Evolutionary conservation across 2,329 filamentous ascomycete genomes (phyloP), one percentile per base, ranked within the genome.

Genomic region (Tolypocladium cylindrosporum): DNA sequence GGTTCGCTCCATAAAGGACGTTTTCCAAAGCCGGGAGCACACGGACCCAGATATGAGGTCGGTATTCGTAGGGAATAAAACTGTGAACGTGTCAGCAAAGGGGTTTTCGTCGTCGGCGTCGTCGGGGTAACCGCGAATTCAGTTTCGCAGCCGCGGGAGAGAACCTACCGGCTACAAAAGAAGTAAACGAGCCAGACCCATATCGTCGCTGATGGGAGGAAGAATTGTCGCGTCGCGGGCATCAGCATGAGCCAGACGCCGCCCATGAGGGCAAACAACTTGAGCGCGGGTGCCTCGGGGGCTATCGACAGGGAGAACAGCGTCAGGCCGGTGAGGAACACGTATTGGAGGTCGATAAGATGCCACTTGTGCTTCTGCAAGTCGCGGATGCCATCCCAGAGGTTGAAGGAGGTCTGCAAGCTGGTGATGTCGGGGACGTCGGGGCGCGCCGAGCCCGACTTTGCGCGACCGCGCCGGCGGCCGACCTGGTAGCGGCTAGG

Each of bases 11-110:
- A 70, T 97, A 97, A 40, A 97, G 81, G 61, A 97, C 94, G 73
- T 97, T 97, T 75, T 97, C 93, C 62, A 97, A 83, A 21, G 93
- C 91, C 5, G 93, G 93, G 41, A 97, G 82, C 36, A 97, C 91
- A 68, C 92, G 91, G 64, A 97, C 93, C 90, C 91, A 96, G 67
- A 97, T 97, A 61, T 91, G 88, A 60, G 92, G 92, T 64, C 93
- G 86, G 77, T 91, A 94, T 69, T 93, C 89, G 64, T 86, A 83
- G 42, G 91, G 89, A 65, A 97, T 92, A 75, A 96, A 97, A 69
- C 91, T 96, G 68, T 6, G 21, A 21, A 21, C 13, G 59, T 21
- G 40, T 41, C 19, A 41, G 50, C 43, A 27, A 53, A 40, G 45
- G 24, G 54, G 55, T 58, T 56, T 52, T 56, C 48, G 5, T 48